phyloP scores from a whole-genome alignment of 345 rosid species.

The Theobroma cacao region DNA sequence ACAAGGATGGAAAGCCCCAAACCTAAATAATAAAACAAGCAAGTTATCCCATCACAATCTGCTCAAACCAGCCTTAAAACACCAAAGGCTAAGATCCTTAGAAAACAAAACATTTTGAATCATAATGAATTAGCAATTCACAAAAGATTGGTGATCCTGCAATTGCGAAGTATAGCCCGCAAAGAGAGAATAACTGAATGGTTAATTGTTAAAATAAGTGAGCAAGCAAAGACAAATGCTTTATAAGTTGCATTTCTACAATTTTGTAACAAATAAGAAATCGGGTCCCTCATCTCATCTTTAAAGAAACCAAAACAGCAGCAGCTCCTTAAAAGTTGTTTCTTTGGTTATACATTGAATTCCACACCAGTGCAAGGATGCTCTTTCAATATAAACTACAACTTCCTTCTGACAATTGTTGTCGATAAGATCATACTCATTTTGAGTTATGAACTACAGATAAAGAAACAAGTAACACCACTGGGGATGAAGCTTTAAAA shows the following conservation, averaged over 20 bases:
- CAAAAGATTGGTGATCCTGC: background rate
- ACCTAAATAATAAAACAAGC: background rate
- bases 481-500: background rate
- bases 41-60: background rate
- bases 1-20: background rate
- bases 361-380: background rate
- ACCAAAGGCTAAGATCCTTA: background rate
- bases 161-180: too few species aligned
- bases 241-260: background rate
- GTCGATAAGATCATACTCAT: background rate
- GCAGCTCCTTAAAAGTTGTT: too few species aligned
- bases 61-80: background rate
- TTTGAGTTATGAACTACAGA: background rate
- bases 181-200: background rate
- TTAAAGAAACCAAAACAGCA: background rate
- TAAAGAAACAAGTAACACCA: background rate
- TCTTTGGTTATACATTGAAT: background rate
- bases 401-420: background rate
- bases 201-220: background rate
- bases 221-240: background rate
- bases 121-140: background rate
- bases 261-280: background rate
- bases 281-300: background rate
- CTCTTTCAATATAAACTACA: background rate
- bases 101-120: background rate